A percentile compares a stretch with the other conserved stretches of the same genome.
Conservation (phyloP, 768 basidiomycete species). For the Butyriboletus loyo region DNA sequence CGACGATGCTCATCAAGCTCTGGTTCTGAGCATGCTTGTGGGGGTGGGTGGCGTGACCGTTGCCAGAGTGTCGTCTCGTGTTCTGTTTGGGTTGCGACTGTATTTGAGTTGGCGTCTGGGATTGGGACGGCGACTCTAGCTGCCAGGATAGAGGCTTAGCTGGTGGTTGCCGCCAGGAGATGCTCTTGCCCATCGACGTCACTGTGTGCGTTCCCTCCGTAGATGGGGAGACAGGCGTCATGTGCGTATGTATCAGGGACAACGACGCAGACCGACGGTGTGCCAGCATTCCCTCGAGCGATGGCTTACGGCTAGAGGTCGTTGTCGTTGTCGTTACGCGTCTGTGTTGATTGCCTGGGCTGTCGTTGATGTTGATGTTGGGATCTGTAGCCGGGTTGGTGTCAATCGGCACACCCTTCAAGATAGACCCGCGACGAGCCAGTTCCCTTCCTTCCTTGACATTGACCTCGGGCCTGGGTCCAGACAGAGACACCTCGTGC, state of each 20-base stretch:
- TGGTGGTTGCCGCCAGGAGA: conserved; percentile 13
- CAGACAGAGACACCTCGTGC: not conserved
- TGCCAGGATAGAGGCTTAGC: not conserved
- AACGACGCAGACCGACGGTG: conserved; percentile 19
- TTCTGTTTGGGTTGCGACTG: conserved; percentile 7
- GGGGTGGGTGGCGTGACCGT: conserved; percentile 12
- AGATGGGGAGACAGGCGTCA: not conserved
- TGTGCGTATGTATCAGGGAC: conserved; percentile 1
- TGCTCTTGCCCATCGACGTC: not conserved
- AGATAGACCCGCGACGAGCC: not conserved
- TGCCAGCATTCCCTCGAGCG: not conserved
- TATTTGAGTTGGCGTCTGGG: not conserved
- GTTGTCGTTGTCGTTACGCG: conserved; percentile 3
- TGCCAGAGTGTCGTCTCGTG: conserved; percentile 1
- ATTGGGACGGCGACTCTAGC: not conserved
- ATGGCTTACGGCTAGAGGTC: not conserved
- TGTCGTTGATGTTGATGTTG: not conserved
- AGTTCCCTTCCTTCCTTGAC: not conserved
- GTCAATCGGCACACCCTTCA: not conserved
- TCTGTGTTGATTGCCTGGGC: not conserved
- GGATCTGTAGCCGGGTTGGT: not conserved
- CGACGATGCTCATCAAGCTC: conserved; percentile 69
- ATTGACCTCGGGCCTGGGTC: not conserved
- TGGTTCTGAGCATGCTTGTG: conserved; percentile 11
- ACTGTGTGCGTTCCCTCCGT: not conserved